Evolutionary conservation across 2,329 filamentous ascomycete genomes (phyloP).

Genomic region (Talaromyces sp.): DNA sequence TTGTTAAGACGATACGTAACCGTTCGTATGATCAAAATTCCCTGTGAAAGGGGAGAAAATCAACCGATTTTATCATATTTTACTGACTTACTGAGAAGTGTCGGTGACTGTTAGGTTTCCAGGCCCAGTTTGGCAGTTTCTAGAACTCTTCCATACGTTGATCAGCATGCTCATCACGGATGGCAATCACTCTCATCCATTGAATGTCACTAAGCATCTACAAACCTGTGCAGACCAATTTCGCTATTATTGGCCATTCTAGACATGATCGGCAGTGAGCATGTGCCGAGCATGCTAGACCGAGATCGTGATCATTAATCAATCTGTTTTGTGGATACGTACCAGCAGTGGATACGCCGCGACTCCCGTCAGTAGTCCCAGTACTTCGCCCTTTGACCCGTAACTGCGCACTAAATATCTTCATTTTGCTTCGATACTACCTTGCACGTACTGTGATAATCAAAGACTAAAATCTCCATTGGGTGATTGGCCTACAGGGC

Average conservation of each 20-base stretch:
- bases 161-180: neutral
- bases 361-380: neutral
- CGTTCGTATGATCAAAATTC: neutral
- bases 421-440: neutral
- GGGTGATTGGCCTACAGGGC: neutral
- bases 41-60: neutral
- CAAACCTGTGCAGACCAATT: neutral
- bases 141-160: conserved; percentile 3
- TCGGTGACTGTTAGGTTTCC: neutral
- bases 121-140: neutral
- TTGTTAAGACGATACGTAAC: neutral
- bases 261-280: neutral
- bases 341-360: neutral
- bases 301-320: neutral
- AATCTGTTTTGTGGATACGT: neutral
- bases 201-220: neutral
- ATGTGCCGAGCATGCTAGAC: neutral
- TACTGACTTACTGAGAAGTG: neutral
- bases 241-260: neutral
- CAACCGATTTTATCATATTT: too few species aligned
- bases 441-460: neutral
- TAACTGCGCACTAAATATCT: neutral
- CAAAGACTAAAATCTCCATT: neutral
- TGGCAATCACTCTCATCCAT: neutral
- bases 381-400: neutral